Evolutionary conservation across 805 yeast genomes (phyloP).

Genomic region (Candida glaebosa): DNA sequence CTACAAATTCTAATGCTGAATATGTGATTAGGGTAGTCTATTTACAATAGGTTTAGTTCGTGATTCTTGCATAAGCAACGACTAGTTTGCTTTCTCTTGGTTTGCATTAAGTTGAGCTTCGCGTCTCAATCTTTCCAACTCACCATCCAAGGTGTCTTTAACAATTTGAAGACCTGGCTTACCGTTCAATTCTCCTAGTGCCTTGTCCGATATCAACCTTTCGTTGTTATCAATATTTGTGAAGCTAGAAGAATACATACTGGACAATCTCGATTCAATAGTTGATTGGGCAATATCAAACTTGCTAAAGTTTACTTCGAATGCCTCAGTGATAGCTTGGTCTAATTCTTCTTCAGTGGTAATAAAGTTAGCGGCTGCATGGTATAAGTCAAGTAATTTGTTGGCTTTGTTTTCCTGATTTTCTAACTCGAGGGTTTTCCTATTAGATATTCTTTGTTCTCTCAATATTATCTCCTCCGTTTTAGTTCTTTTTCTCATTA

Average conservation of each 20-base stretch:
- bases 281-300: slow-evolving; percentile 32
- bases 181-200: slow-evolving; percentile 37
- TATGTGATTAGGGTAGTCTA: not conserved
- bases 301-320: slow-evolving; percentile 37
- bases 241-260: slow-evolving; percentile 22
- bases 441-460: slow-evolving; percentile 65
- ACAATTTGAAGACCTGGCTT: slow-evolving; percentile 40
- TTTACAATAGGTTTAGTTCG: not conserved
- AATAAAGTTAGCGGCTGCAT: slow-evolving; percentile 64
- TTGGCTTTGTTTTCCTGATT: slow-evolving; percentile 52
- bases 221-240: slow-evolving; percentile 29
- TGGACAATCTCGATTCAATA: slow-evolving; percentile 34
- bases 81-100: slow-evolving; percentile 10
- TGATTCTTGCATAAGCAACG: too few species aligned
- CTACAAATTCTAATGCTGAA: not conserved
- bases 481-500: slow-evolving; percentile 67
- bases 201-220: slow-evolving; percentile 31
- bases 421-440: slow-evolving; percentile 51
- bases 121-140: slow-evolving; percentile 31
- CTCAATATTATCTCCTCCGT: slow-evolving; percentile 59
- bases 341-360: slow-evolving; percentile 67
- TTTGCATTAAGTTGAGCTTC: slow-evolving; percentile 33
- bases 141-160: slow-evolving; percentile 38
- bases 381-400: slow-evolving; percentile 65
- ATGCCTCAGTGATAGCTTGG: slow-evolving; percentile 54